Base-by-base conservation (phyloP, 2,329 filamentous ascomycete genomes). In the Xenosphaeropsis pyriputrescens region DNA sequence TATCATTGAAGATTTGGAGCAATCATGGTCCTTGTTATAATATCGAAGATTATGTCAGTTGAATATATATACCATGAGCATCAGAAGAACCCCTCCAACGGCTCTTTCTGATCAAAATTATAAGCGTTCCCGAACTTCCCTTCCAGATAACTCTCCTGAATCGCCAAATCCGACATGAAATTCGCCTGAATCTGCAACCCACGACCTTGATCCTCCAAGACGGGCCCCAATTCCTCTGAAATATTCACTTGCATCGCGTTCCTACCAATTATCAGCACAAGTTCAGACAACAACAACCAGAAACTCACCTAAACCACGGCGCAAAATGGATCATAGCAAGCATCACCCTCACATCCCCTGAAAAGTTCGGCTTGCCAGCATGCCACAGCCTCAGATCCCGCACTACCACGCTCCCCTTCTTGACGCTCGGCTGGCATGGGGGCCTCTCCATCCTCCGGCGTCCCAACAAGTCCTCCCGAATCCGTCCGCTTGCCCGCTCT, bases 381-480 rank as follows among this genome's bases (percentile, higher is more conserved):
- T 78, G 72, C 73, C 74, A 79, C 8, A 75, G 58, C 16, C 73
- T 54, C 36, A 78, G 51, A 49, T 79, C 73, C 1, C 75, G 60
- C 17, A 79, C 49, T 7, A 76, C 57, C n/a, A 77, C 45, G 15
- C 64, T 65, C 0, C 73, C 71, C 44, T 72, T 73, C 29, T 57
- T 57, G 0, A 75, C 58, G 1, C 52, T 36, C 0, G 70, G 68
- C 46, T 75, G 70, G 4, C 58, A 48, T 0, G 67, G 67, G 2
- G 60, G 56, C 2, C 61, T 50, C 2, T 52, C 44, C 2, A 43
- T 36, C 4, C 53, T 41, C 2, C 62, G 55, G 34, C 55, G 47
- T 1, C 53, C 56, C 0, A 73, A 46, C 2, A 61, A 46, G 0
- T 53, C 48, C 32, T 57, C 38, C 22, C 51, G 63, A 46, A 75